These are phyloP conservation scores for Scolecobasidium constrictum DNA, from an alignment of 2,329 filamentous ascomycete species.

Conservation along the genomic window DNA sequence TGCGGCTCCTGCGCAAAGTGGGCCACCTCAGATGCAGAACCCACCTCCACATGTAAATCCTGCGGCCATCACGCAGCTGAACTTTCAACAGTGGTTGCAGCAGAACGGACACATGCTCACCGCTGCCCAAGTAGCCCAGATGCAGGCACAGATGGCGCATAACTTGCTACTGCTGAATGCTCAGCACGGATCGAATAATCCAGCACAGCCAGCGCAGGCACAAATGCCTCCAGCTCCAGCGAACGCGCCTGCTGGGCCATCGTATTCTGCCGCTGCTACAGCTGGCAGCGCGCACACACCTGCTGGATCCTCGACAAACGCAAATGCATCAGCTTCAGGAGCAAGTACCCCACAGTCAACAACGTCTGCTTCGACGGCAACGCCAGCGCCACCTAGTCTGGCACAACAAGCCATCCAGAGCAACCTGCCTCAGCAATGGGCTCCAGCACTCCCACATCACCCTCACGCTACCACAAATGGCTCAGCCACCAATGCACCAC, in stretches of 20 bases:
- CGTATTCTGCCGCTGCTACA: not conserved
- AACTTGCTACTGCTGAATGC: constrained; percentile 7
- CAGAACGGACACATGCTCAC: not conserved
- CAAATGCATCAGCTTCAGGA: constrained; percentile 9
- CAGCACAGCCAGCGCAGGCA: not conserved
- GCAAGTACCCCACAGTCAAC: constrained; percentile 29
- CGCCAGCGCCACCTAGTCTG: constrained; percentile 18
- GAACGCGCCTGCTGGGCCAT: not conserved
- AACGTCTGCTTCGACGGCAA: too few relatives aligned
- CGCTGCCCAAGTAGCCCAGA: constrained; percentile 2
- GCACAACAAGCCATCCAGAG: constrained; percentile 15
- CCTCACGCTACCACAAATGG: constrained; percentile 9
- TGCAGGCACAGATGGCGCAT: constrained; percentile 11
- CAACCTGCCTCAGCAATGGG: constrained; percentile 11
- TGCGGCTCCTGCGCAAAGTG: not conserved
- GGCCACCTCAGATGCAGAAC: not conserved
- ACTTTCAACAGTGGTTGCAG: constrained; percentile 3
- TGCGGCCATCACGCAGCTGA: constrained; percentile 1
- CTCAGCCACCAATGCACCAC: constrained; percentile 21
- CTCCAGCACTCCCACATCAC: constrained; percentile 7
- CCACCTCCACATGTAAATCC: not conserved
- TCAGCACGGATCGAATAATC: not conserved
- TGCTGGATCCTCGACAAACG: not conserved
- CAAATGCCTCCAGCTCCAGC: not conserved
- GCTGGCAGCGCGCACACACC: not conserved